These are phyloP conservation scores for Hylodesmum podocarpum DNA, from an alignment of 306 rosid species.

Conservation along the genomic window DNA sequence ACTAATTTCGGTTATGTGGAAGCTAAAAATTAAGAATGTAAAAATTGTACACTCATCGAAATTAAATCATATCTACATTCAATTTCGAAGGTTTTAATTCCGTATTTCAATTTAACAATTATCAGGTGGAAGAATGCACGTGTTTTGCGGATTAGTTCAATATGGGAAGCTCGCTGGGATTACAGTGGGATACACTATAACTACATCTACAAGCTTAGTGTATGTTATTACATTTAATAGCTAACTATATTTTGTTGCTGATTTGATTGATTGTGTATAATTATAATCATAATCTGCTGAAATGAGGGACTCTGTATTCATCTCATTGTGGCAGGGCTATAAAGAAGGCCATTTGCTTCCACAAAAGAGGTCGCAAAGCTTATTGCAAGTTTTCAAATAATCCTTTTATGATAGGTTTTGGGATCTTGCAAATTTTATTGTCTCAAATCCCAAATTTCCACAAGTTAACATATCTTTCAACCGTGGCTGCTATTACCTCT, in stretches of 20 bases:
- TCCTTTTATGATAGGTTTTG: slow-evolving; percentile 65
- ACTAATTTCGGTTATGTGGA: not conserved
- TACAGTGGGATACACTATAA: slow-evolving; percentile 46
- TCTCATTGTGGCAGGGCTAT: slow-evolving; percentile 48
- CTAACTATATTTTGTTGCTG: not conserved
- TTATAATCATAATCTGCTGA: not conserved
- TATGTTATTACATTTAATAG: slow-evolving; percentile 14
- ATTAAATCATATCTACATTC: not conserved
- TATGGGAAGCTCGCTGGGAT: slow-evolving; percentile 41
- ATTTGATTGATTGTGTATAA: not conserved
- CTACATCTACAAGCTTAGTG: slow-evolving; percentile 56
- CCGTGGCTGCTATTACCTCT: slow-evolving; percentile 57
- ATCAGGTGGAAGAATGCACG: slow-evolving; percentile 43
- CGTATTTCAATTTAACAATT: not conserved
- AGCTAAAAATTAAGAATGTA: not conserved
- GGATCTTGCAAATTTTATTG: slow-evolving; percentile 47
- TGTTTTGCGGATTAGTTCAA: slow-evolving; percentile 42
- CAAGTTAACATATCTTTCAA: slow-evolving; percentile 51
- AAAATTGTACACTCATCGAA: not conserved
- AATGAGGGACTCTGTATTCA: not conserved
- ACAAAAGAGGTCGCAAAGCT: slow-evolving; percentile 41
- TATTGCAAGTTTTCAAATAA: slow-evolving; percentile 65
- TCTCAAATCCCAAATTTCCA: slow-evolving; percentile 69
- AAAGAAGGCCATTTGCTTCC: slow-evolving; percentile 58
- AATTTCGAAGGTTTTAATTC: not conserved